Evolutionary conservation across 2,329 filamentous ascomycete species (phyloP).

Genomic region (Bipolaris gigantea): DNA sequence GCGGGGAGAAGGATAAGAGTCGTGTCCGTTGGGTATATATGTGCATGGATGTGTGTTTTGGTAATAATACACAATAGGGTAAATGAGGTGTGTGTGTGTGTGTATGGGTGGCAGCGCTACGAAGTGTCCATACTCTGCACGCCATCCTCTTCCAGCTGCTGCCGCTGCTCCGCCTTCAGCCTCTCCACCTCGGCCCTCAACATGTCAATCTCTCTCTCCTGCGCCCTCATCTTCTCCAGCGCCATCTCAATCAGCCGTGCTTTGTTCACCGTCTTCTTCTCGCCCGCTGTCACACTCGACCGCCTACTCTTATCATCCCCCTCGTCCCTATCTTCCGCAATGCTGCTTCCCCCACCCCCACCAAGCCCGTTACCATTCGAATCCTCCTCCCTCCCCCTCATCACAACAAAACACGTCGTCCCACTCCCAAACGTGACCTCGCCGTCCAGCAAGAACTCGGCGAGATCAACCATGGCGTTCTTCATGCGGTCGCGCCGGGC

Average conservation of each 20-base stretch:
- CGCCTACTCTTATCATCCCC: slow-evolving; percentile 18
- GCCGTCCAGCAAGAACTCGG: slow-evolving; percentile 34
- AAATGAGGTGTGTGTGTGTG: no score
- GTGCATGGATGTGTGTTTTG: no score
- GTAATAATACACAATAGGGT: no score
- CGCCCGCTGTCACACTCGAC: slow-evolving; percentile 12
- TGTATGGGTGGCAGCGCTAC: not conserved
- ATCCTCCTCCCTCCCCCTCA: slow-evolving; percentile 22
- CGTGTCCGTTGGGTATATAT: no score
- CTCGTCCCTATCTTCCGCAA: slow-evolving; percentile 24
- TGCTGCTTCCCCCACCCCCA: not conserved
- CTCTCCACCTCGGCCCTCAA: slow-evolving; percentile 31
- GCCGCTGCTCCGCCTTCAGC: slow-evolving; percentile 3
- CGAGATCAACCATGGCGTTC: slow-evolving; percentile 35
- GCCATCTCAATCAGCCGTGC: slow-evolving; percentile 37
- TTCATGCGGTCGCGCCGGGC: slow-evolving; percentile 39
- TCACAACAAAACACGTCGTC: slow-evolving; percentile 37
- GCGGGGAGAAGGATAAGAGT: no score
- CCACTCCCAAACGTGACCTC: slow-evolving; percentile 38
- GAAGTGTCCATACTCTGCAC: slow-evolving; percentile 27
- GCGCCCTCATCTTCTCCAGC: slow-evolving; percentile 35
- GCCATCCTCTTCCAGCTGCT: slow-evolving; percentile 8
- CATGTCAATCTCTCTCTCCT: slow-evolving; percentile 34
- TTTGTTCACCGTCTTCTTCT: slow-evolving; percentile 38
- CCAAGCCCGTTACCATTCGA: not conserved